Conservation (phyloP, 371 early-diverging fungal genomes). For the Mucor mucedo region DNA sequence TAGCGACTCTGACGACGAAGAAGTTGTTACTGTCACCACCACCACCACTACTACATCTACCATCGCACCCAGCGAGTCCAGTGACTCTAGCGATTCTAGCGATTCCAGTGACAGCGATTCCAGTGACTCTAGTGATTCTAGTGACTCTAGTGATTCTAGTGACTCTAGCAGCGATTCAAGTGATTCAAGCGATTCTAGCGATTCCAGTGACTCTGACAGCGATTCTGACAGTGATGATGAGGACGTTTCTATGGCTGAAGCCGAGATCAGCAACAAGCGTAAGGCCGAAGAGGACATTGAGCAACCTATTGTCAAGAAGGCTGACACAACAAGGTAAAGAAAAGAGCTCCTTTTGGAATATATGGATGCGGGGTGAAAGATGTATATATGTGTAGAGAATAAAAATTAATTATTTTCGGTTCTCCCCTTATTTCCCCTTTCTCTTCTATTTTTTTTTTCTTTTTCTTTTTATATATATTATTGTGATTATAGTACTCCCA, state of each 20-base stretch:
- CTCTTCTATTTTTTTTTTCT: not conserved
- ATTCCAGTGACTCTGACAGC: slow-evolving; percentile 17
- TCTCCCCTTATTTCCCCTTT: not conserved
- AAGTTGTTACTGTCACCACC: not conserved
- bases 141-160: slow-evolving; percentile 21
- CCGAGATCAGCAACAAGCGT: slow-evolving; percentile 27
- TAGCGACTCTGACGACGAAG: not conserved
- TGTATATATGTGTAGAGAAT: slow-evolving; percentile 4
- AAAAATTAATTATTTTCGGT: slow-evolving; percentile 3
- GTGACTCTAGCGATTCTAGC: slow-evolving; percentile 19
- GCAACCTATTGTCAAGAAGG: slow-evolving; percentile 36
- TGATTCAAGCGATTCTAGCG: slow-evolving; percentile 26
- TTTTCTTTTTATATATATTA: not conserved
- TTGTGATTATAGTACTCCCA: slow-evolving; percentile 11
- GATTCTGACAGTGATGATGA: slow-evolving; percentile 11
- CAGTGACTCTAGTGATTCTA: slow-evolving; percentile 20
- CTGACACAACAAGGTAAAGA: slow-evolving; percentile 22
- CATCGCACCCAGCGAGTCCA: not conserved
- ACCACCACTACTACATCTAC: not conserved
- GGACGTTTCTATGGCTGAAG: slow-evolving; percentile 18
- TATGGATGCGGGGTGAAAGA: not conserved
- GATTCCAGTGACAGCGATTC: slow-evolving; percentile 18
- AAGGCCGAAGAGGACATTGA: slow-evolving; percentile 33
- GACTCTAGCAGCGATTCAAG: slow-evolving; percentile 28
- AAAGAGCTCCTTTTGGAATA: not conserved